A percentile compares a stretch with the other conserved stretches of the same genome.
Conservation (phyloP, 163 green algal species). For the Dunaliella salina region DNA sequence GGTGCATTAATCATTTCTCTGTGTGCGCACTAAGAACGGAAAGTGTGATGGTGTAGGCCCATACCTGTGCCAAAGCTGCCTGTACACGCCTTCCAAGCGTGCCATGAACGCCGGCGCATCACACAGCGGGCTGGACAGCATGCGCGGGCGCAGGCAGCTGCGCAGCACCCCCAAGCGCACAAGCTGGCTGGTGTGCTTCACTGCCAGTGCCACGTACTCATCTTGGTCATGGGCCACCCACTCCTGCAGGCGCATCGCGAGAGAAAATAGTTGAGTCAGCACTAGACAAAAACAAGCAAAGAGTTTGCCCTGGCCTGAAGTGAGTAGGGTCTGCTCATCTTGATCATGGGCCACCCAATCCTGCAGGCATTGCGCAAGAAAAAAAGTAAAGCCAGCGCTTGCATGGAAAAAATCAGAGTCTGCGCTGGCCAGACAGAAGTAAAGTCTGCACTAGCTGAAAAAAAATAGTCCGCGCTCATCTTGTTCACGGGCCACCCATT, state of each 20-base stretch:
- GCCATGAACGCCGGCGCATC: constrained; percentile 65
- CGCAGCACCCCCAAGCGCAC: constrained; percentile 61
- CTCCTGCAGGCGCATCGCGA: constrained; percentile 28
- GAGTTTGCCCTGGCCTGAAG: too few species aligned
- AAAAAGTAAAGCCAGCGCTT: too few species aligned
- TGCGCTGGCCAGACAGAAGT: too few species aligned
- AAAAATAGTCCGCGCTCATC: too few species aligned
- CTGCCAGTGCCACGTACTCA: constrained; percentile 76
- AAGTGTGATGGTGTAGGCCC: not conserved
- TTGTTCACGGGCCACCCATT: too few species aligned
- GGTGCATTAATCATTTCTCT: constrained; percentile 42
- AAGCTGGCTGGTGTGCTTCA: constrained; percentile 49
- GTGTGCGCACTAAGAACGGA: too few species aligned
- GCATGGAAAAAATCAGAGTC: too few species aligned
- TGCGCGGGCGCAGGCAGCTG: constrained; percentile 61
- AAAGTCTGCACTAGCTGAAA: too few species aligned
- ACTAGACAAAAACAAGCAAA: too few species aligned
- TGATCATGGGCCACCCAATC: constrained; percentile 53
- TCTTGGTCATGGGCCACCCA: constrained; percentile 74
- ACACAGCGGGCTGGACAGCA: constrained; percentile 80
- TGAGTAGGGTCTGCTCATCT: too few species aligned
- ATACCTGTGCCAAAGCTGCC: constrained; percentile 42
- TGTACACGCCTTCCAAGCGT: constrained; percentile 50
- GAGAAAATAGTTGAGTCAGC: too few species aligned
- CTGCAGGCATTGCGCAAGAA: not conserved